Base-by-base conservation (phyloP, 2,329 filamentous ascomycete species). In the Didymellaceae sp. region DNA sequence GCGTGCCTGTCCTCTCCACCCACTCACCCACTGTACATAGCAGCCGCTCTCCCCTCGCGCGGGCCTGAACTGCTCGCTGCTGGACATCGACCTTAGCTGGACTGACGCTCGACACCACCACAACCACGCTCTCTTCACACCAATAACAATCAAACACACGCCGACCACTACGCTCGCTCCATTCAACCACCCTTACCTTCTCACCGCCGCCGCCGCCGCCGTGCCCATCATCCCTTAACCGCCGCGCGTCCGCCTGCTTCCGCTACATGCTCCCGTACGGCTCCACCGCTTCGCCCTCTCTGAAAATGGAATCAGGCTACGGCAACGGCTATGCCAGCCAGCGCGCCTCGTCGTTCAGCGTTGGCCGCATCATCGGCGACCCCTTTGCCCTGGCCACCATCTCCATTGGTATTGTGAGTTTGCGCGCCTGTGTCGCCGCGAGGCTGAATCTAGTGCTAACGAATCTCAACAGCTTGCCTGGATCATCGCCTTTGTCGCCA, bases 311-410 rank as follows among this genome's bases (percentile, higher is more conserved):
- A 80, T 80, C 85, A 72, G 74, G 80, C 68, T 79, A 82, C 69
- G 79, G 69, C 50, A 72, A 74, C 60, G 69, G 70, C 77, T 51
- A 46, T 37, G 35, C 8, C 49, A 17, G 28, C 44, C 74, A 78
- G 58, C 61, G 71, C 37, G 33, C 41, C 20, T 62, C 68, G 50
- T 77, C 75, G 65, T 87, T 96, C 75, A 88, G 84, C 74, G 75
- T 92, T 74, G 89, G 89, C 72, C 95, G 97, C 76, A 91, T 99
- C 65, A 82, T 97, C 55, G 94, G 94, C 66, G 93, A 99, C 77
- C 94, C 94, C 5, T 97, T 99, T 75, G 92, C 93, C 53, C 83
- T 99, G 54, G 91, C 92, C 46, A 97, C 94, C 26, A 85, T 96
- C 58, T 97, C 93, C 50, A 97, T 97, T 74, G 85, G 89, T 57